Evolutionary conservation across 306 rosid species (phyloP).

Genomic region (Malus orientalis): DNA sequence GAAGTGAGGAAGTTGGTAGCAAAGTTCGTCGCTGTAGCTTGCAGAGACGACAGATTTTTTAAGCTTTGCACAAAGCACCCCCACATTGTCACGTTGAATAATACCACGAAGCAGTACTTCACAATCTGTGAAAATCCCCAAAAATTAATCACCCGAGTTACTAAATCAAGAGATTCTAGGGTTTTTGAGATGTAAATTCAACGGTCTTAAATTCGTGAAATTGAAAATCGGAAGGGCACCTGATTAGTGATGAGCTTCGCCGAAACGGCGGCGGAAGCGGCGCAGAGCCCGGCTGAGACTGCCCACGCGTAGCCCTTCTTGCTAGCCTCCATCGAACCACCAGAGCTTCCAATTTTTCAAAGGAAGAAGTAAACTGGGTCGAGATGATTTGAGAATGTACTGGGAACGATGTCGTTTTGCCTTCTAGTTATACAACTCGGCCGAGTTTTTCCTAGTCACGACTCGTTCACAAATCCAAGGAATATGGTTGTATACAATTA

Average conservation of each 20-base stretch:
- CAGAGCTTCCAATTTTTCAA: neutral
- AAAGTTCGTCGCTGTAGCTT: conserved; percentile 86
- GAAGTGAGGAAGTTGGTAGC: conserved; percentile 81
- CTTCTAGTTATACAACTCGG: neutral
- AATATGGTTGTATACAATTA: too few species aligned
- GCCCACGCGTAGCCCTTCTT: conserved; percentile 51
- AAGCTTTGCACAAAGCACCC: conserved; percentile 79
- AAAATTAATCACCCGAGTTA: neutral
- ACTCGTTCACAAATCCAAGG: neutral
- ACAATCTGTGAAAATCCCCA: conserved; percentile 35
- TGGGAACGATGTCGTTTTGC: neutral
- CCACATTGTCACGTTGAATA: conserved; percentile 84
- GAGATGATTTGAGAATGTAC: neutral
- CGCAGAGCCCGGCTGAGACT: conserved; percentile 45
- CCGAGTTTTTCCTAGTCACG: neutral
- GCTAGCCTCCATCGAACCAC: conserved; percentile 15
- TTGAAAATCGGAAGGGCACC: conserved; percentile 18
- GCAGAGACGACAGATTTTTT: conserved; percentile 71
- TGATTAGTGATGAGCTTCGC: conserved; percentile 43
- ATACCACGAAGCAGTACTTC: conserved; percentile 45
- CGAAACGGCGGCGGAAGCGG: conserved; percentile 56
- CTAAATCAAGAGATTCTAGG: neutral
- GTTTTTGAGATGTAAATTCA: neutral
- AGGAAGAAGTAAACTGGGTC: neutral
- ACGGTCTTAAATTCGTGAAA: neutral